Evolutionary conservation across 257 asterid genomes (phyloP).

Genomic region (Sherardia arvensis): DNA sequence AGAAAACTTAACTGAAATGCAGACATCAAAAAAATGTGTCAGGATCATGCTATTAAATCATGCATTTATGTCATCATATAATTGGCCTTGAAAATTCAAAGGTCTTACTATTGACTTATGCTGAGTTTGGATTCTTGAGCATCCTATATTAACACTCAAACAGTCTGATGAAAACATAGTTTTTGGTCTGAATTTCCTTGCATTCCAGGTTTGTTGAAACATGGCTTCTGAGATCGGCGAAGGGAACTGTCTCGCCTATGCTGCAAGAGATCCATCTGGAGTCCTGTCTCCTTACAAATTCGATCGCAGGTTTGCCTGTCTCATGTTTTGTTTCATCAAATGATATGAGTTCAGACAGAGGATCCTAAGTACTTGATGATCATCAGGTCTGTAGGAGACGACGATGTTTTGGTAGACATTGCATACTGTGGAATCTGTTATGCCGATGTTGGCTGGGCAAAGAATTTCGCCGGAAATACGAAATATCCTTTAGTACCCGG

Average conservation of each 20-base stretch:
- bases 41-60: neutral
- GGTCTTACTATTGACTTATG: neutral
- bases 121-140: neutral
- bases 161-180: neutral
- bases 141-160: neutral
- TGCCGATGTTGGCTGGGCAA: constrained; percentile 82
- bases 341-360: neutral
- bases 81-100: neutral
- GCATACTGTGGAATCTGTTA: constrained; percentile 72
- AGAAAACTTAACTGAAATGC: too few species aligned
- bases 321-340: too few species aligned
- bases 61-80: neutral
- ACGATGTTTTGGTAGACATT: constrained; percentile 61
- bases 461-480: constrained; percentile 44
- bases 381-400: constrained; percentile 53
- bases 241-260: constrained; percentile 67
- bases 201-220: constrained; percentile 8
- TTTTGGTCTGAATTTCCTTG: neutral
- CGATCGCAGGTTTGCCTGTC: constrained; percentile 46
- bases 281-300: constrained; percentile 66
- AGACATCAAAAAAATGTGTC: too few species aligned
- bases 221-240: constrained; percentile 27
- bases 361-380: constrained; percentile 10
- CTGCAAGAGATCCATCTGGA: constrained; percentile 80
- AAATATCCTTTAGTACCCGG: constrained; percentile 96